phyloP scores from a whole-genome alignment of 768 basidiomycete genomes.

The Lanmaoa pseudosensibilis region DNA sequence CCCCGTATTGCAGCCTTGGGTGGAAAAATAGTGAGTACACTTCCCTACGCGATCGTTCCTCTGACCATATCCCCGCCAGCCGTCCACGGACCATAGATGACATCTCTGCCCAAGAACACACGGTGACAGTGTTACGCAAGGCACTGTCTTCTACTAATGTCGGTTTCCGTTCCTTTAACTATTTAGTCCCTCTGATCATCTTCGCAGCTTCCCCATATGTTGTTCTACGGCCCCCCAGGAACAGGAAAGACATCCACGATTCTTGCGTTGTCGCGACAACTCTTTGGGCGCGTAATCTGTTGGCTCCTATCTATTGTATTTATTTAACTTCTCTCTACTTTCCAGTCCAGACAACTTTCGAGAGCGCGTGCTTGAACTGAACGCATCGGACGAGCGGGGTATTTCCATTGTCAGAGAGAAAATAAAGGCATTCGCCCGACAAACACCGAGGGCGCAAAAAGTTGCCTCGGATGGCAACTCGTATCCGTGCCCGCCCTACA shows the following conservation, averaged over 20 bases:
- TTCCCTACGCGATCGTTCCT: not conserved
- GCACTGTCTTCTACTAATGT: constrained; percentile 93
- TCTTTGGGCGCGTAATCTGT: constrained; percentile 75
- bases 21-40: constrained; percentile 88
- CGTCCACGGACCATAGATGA: constrained; percentile 98
- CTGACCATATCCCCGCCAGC: constrained; percentile 42
- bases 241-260: constrained; percentile 99
- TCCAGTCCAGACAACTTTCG: constrained; percentile 92
- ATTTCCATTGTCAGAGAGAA: constrained; percentile 97
- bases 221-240: constrained; percentile 99
- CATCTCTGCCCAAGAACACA: constrained; percentile 96
- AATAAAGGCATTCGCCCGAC: constrained; percentile 96
- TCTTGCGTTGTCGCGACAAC: constrained; percentile 86
- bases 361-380: constrained; percentile 91
- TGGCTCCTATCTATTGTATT: not conserved
- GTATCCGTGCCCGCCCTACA: constrained; percentile 97
- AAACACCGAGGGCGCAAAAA: constrained; percentile 80
- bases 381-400: constrained; percentile 98
- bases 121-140: constrained; percentile 87
- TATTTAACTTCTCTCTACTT: not conserved
- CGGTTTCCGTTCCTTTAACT: not conserved
- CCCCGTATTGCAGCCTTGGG: constrained; percentile 84
- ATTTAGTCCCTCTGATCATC: constrained; percentile 10
- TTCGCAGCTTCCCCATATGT: constrained; percentile 93
- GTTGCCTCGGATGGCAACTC: constrained; percentile 72